Conservation (phyloP, 768 basidiomycete genomes). For the Clitopilus passeckerianus region DNA sequence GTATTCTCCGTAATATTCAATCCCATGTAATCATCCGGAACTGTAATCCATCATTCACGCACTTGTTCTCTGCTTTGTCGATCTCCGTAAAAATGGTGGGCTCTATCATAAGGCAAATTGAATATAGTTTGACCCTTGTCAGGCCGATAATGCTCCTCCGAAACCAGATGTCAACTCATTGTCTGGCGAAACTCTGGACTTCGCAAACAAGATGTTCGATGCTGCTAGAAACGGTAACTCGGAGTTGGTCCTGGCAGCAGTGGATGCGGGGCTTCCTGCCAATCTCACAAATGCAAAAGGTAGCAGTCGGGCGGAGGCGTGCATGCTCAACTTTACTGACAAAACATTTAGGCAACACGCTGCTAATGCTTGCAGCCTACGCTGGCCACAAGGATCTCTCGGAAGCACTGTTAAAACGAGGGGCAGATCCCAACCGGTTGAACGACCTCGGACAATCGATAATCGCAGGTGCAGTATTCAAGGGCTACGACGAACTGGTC, state of each 20-base stretch:
- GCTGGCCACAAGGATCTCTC: conserved; percentile 56
- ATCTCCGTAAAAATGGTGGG: neutral
- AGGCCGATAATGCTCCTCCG: neutral
- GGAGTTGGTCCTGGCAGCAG: conserved; percentile 48
- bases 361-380: conserved; percentile 78
- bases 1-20: neutral
- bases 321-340: neutral
- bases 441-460: conserved; percentile 74
- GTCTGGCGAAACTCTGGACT: conserved; percentile 40
- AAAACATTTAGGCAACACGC: conserved; percentile 54
- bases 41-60: conserved; percentile 1
- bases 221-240: conserved; percentile 60
- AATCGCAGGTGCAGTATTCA: conserved; percentile 76
- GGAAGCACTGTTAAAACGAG: conserved; percentile 45
- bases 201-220: conserved; percentile 71
- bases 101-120: neutral
- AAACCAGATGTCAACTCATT: conserved; percentile 19
- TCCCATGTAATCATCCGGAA: conserved; percentile 1
- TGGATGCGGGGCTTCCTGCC: conserved; percentile 64
- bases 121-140: neutral
- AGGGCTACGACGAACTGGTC: conserved; percentile 61
- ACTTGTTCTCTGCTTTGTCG: neutral
- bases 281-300: conserved; percentile 75
- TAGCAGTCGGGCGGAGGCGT: conserved; percentile 15
- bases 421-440: conserved; percentile 61